phyloP scores from a whole-genome alignment of 306 rosid species.

The Cucurbita ficifolia region DNA sequence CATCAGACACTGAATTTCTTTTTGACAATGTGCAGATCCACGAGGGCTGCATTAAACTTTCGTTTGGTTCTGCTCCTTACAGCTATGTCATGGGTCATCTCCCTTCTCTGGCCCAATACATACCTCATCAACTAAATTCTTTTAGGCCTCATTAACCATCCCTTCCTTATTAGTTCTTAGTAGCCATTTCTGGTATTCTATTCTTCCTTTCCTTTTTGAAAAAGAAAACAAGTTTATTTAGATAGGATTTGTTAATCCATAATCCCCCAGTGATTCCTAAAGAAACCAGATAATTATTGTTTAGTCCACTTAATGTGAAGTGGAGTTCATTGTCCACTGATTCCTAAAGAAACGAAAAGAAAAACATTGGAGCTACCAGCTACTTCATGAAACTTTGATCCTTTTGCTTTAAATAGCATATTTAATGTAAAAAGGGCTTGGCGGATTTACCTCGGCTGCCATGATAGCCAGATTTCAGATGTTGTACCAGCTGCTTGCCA shows the following conservation, averaged over 20 bases:
- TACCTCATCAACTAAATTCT: too few species aligned
- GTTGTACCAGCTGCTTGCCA: constrained; percentile 99
- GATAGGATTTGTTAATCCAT: neutral
- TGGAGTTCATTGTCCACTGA: neutral
- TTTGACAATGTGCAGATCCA: too few species aligned
- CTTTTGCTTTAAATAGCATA: neutral
- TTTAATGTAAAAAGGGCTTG: neutral
- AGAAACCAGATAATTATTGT: neutral
- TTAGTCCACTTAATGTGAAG: neutral
- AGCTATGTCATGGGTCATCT: too few species aligned
- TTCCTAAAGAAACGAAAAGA: too few species aligned
- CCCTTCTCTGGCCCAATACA: too few species aligned
- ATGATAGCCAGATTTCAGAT: constrained; percentile 58
- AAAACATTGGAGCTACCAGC: too few species aligned
- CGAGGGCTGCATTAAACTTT: too few species aligned
- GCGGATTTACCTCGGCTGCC: constrained; percentile 8
- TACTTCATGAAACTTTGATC: neutral
- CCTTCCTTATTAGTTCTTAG: too few species aligned
- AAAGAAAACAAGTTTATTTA: neutral
- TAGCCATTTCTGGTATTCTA: too few species aligned
- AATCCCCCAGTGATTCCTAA: neutral
- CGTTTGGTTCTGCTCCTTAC: too few species aligned
- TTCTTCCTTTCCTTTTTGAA: neutral
- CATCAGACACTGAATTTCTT: too few species aligned
- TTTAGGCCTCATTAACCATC: too few species aligned